Conservation (phyloP, 805 yeast species). For the Tetrapisispora namnaoensis region DNA sequence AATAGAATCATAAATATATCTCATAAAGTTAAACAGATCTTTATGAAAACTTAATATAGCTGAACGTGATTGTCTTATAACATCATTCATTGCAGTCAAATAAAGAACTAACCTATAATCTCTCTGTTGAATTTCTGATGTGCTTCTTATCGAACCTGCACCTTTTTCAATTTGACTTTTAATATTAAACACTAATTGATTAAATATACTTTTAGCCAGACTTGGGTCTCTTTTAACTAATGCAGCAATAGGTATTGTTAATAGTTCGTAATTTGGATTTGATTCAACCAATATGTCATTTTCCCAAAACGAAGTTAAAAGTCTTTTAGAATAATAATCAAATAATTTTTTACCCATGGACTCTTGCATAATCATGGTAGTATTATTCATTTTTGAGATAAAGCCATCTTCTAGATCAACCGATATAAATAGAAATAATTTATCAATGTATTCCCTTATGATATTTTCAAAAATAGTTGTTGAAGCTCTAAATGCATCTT, state of each 20-base stretch:
- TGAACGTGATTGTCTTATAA: conserved; percentile 54
- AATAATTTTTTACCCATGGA: conserved; percentile 53
- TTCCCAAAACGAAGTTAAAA: conserved; percentile 33
- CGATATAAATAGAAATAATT: conserved; percentile 55
- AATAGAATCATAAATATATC: conserved; percentile 20
- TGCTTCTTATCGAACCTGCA: conserved; percentile 65
- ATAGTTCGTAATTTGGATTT: conserved; percentile 48
- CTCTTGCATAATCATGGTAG: conserved; percentile 42
- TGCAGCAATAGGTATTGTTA: conserved; percentile 63
- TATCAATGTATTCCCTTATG: conserved; percentile 43
- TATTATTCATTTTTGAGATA: conserved; percentile 33
- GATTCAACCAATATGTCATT: conserved; percentile 47
- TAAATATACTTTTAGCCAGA: conserved; percentile 17
- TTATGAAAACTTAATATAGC: conserved; percentile 35
- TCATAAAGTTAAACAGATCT: conserved; percentile 35
- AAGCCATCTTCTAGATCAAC: conserved; percentile 30
- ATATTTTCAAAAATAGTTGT: conserved; percentile 59
- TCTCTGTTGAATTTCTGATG: conserved; percentile 54
- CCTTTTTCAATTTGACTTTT: conserved; percentile 59
- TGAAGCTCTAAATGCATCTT: conserved; percentile 52
- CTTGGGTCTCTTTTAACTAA: conserved; percentile 47
- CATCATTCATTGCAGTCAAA: conserved; percentile 55
- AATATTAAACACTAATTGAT: conserved; percentile 34
- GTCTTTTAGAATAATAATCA: conserved; percentile 31
- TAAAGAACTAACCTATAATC: conserved; percentile 70